Conservation (phyloP, 176 grass and related monocot genomes). For the Miscanthus lutarioriparius region DNA sequence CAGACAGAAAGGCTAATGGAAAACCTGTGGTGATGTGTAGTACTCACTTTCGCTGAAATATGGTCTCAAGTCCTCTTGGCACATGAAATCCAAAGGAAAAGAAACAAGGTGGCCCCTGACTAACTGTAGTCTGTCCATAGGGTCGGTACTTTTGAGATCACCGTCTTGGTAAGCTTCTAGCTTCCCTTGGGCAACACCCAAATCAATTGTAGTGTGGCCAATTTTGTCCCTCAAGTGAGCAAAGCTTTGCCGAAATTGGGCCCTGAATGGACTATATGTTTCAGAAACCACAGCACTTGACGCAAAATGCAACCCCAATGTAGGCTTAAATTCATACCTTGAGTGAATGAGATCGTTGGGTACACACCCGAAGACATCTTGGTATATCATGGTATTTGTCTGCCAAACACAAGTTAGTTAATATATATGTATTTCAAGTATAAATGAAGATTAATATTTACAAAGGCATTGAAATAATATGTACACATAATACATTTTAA, state of each 20-base stretch:
- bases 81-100: constrained; percentile 95
- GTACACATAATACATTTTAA: not conserved
- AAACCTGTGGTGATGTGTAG: constrained; percentile 93
- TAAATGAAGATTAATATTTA: not conserved
- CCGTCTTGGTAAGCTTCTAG: constrained; percentile 57
- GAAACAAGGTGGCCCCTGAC: constrained; percentile 87
- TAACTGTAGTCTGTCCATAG: constrained; percentile 69
- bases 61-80: constrained; percentile 91
- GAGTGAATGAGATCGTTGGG: constrained; percentile 93
- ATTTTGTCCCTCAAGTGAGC: constrained; percentile 81
- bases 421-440: not conserved
- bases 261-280: constrained; percentile 43
- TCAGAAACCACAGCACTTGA: constrained; percentile 23
- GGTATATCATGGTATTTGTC: constrained; percentile 91
- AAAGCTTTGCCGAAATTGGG: constrained; percentile 69
- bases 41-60: constrained; percentile 94
- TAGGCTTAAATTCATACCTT: constrained; percentile 59
- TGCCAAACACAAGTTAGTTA: constrained; percentile 46
- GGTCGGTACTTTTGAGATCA: constrained; percentile 49
- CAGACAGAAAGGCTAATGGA: constrained; percentile 58
- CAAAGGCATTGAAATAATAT: constrained; percentile 10
- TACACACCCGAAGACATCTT: constrained; percentile 95
- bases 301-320: not conserved
- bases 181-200: constrained; percentile 81
- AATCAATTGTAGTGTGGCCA: constrained; percentile 79